A percentile compares a stretch with the other conserved stretches of the same genome.
These are phyloP conservation scores for Sporisorium scitamineum DNA, from an alignment of 1,284 basidiomycete genomes.

Conservation along the genomic window DNA sequence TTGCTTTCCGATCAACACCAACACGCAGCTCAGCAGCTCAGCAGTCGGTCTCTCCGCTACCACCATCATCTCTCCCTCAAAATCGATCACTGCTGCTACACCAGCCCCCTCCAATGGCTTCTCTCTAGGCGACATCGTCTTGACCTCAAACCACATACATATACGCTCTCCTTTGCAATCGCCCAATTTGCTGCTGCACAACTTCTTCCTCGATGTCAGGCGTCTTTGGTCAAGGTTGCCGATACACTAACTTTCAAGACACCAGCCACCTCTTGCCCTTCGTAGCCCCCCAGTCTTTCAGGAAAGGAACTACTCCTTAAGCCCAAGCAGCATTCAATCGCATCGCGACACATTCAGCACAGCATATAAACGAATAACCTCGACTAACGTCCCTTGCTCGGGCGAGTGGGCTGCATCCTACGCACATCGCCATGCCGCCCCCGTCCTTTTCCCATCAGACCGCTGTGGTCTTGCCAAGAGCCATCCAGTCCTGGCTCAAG, in stretches of 20 bases:
- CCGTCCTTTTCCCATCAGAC: conserved; percentile 52
- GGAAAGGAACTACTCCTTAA: not conserved
- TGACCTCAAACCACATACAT: conserved; percentile 3
- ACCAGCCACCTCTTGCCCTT: conserved; percentile 29
- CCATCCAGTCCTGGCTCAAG: conserved; percentile 50
- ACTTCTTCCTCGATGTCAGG: conserved; percentile 45
- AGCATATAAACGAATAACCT: no score
- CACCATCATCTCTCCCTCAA: not conserved
- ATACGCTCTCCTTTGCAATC: not conserved
- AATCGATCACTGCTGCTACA: not conserved
- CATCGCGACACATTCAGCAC: no score
- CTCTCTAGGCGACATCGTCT: conserved; percentile 2
- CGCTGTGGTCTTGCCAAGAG: conserved; percentile 35
- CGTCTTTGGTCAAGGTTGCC: conserved; percentile 52
- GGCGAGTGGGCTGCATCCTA: not conserved
- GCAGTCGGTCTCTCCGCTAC: not conserved
- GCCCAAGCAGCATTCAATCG: not conserved
- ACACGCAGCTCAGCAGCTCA: not conserved
- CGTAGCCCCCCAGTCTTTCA: not conserved
- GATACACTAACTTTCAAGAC: conserved; percentile 50
- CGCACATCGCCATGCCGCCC: conserved; percentile 32
- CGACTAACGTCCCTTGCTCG: no score
- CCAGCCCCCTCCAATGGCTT: conserved; percentile 16
- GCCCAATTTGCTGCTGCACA: conserved; percentile 14
- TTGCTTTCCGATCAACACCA: not conserved